phyloP scores from a whole-genome alignment of 768 basidiomycete genomes.

The Lactarius trivialis region DNA sequence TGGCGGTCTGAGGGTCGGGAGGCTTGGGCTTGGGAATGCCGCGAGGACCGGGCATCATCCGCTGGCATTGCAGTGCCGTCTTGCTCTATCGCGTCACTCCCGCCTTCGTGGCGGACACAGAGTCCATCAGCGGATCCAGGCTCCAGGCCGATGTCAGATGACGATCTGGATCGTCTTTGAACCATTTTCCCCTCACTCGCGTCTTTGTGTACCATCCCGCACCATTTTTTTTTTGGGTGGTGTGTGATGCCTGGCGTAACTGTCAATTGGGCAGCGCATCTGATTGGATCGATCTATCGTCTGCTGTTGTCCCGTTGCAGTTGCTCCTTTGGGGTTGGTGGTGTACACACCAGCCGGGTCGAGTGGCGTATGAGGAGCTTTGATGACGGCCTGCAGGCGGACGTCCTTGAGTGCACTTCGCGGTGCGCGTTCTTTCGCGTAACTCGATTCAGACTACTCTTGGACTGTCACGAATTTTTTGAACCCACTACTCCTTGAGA shows the following conservation, averaged over 20 bases:
- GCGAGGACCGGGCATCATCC: conserved; percentile 26
- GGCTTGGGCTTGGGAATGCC: conserved; percentile 29
- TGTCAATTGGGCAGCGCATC: neutral
- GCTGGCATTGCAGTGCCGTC: conserved; percentile 1
- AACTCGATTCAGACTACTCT: conserved; percentile 36
- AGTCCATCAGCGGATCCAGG: neutral
- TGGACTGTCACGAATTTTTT: conserved; percentile 24
- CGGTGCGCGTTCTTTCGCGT: conserved; percentile 22
- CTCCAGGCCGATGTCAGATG: neutral
- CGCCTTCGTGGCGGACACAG: neutral
- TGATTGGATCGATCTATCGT: neutral
- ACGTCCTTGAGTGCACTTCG: conserved; percentile 30
- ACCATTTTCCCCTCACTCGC: neutral
- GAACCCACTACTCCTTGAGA: conserved; percentile 7
- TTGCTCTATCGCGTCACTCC: conserved; percentile 17
- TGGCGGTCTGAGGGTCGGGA: neutral
- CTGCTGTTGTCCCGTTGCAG: neutral
- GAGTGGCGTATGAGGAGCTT: conserved; percentile 9
- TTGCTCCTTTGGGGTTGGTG: neutral
- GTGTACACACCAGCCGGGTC: neutral
- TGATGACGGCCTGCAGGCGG: neutral
- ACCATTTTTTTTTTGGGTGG: neutral
- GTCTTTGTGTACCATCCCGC: neutral
- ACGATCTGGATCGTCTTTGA: neutral
- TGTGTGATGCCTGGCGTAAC: neutral